Base-by-base conservation (phyloP, 2,329 filamentous ascomycete genomes). In the Stagonosporopsis tanaceti region DNA sequence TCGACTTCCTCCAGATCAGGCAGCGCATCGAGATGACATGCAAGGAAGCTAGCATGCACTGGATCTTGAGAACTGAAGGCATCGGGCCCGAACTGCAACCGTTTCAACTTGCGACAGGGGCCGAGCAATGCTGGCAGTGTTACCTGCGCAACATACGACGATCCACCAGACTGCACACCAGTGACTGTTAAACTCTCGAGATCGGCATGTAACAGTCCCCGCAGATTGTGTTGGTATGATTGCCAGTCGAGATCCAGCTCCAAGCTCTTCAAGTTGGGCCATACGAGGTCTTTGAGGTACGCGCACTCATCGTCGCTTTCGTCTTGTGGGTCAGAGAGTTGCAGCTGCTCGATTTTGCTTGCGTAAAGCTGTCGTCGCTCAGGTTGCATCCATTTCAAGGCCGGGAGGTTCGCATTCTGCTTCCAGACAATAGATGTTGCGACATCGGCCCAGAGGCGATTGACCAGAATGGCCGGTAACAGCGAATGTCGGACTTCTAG, bases 401-500 rank as follows among this genome's bases (percentile, higher is more conserved):
- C 66, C 7, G 65, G 66, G 47, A 75, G 60, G 47, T 71, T 65
- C 34, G 73, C 70, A 54, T 69, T 72, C 37, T 68, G 63, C 41
- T 53, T 69, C 73, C 72, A 76, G 9, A 74, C 54, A 6, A 76
- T 64, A 1, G 68, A 69, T 8, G 67, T 71, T 20, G 68, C 72
- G 52, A 67, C 66, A 17, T 73, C 69, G n/a, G 69, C 69, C 72
- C 72, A 76, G 11, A 74, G 52, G 30, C 63, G 65, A 53, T 73
- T 75, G 38, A 75, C 72, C 4, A 71, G 60, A 28, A 73, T 68
- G 12, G 64, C 63, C 3, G 71, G 69, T 11, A 74, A 63, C 28
- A 76, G 61, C 1, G 71, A 72, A n/a, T 70, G 71, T n/a, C 69
- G 67, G 51, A 69, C 70, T 51, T 72, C 72, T 35, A 74, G 63